Conservation (phyloP, 345 rosid species). For the Dimocarpus longan region DNA sequence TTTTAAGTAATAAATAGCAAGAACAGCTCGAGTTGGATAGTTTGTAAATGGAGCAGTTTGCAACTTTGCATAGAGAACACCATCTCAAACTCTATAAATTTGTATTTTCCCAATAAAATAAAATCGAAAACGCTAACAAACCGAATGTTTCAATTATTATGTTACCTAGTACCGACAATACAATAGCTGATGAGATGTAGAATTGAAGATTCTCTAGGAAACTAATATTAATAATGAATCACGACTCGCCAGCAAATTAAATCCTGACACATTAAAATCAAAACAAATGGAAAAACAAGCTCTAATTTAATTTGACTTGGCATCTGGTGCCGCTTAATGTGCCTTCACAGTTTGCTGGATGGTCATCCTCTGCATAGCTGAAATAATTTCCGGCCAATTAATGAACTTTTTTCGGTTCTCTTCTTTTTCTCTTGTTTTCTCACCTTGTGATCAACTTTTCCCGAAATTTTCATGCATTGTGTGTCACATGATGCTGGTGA, state of each 20-base stretch:
- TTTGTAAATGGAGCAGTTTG: no score
- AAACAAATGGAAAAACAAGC: neutral
- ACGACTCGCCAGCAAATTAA: neutral
- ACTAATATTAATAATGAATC: no score
- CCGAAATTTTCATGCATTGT: neutral
- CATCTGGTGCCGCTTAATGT: neutral
- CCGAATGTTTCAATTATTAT: neutral
- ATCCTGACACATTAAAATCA: neutral
- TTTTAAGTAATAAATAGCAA: no score
- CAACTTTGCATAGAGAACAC: no score
- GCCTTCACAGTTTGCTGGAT: constrained; percentile 26
- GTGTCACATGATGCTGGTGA: constrained; percentile 5
- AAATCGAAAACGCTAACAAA: no score
- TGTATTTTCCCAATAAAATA: no score
- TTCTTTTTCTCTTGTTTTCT: constrained; percentile 31
- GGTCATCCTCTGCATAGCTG: constrained; percentile 46
- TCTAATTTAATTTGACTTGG: constrained; percentile 8
- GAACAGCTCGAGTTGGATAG: no score
- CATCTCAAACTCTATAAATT: no score
- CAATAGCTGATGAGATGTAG: neutral
- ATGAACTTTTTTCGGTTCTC: constrained; percentile 23
- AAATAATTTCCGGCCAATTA: constrained; percentile 32
- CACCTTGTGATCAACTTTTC: constrained; percentile 18
- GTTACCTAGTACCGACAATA: constrained; percentile 1
- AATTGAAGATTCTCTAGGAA: constrained; percentile 2